Percentiles rank a stretch among this genome's conserved stretches.
These are phyloP conservation scores for Hyparrhenia diplandra DNA, from an alignment of 176 grass and related monocot genomes.

Conservation along the genomic window DNA sequence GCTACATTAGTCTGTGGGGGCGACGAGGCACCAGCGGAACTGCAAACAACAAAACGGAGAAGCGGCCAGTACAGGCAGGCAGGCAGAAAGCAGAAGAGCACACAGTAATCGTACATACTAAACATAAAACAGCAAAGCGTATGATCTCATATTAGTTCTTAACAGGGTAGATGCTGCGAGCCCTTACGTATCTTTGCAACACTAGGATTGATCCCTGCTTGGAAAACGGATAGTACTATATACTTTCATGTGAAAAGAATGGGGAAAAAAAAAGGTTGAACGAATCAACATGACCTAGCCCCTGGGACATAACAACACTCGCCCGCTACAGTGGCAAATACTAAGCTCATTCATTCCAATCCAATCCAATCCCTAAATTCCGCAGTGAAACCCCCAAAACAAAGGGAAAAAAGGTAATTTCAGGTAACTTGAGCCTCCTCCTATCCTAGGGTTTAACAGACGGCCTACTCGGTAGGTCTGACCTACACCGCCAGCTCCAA, in stretches of 20 bases:
- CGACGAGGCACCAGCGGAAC: constrained; percentile 80
- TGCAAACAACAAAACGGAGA: constrained; percentile 21
- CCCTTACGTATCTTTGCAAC: neutral
- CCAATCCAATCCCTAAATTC: too few relatives aligned
- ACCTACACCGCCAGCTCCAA: too few relatives aligned
- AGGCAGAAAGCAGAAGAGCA: neutral
- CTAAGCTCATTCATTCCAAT: too few relatives aligned
- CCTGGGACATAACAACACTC: neutral
- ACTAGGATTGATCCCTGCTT: neutral
- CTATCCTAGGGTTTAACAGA: too few relatives aligned
- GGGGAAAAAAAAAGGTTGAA: neutral
- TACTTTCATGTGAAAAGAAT: neutral
- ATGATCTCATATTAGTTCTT: neutral
- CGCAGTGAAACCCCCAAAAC: too few relatives aligned
- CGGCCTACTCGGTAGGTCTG: too few relatives aligned
- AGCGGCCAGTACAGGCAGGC: constrained; percentile 2
- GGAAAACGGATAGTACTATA: neutral
- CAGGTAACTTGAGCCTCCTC: too few relatives aligned
- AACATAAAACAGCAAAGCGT: neutral
- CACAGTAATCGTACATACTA: neutral
- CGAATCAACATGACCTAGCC: neutral
- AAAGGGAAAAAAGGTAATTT: too few relatives aligned
- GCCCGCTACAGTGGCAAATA: neutral
- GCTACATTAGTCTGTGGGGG: constrained; percentile 64
- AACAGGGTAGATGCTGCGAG: neutral